phyloP scores from a whole-genome alignment of 345 rosid species.

The Syzygium aqueum region DNA sequence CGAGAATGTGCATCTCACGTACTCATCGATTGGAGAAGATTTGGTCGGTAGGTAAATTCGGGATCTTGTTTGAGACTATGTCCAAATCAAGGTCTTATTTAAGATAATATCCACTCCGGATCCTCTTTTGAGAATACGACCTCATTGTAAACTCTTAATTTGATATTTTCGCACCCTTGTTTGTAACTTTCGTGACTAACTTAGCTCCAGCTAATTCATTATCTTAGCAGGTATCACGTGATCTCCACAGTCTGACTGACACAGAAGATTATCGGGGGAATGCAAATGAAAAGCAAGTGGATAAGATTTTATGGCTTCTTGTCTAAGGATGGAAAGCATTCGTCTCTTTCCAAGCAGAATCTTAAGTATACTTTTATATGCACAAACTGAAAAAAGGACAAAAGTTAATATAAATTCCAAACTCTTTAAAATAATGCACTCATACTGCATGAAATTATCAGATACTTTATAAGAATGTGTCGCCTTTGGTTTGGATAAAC shows the following conservation, averaged over 20 bases:
- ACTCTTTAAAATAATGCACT: background rate
- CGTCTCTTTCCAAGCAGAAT: background rate
- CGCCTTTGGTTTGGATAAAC: background rate
- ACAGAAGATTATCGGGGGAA: background rate
- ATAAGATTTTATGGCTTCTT: background rate
- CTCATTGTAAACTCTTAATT: background rate
- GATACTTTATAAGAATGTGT: background rate
- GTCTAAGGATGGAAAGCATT: background rate
- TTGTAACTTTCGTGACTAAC: background rate
- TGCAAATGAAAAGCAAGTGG: background rate
- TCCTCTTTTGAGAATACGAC: fast-evolving
- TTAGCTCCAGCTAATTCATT: background rate
- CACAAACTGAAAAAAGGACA: background rate
- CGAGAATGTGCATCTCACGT: background rate
- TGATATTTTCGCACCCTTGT: background rate
- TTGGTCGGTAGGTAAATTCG: background rate
- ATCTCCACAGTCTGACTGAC: background rate
- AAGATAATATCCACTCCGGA: background rate
- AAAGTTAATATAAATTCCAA: background rate
- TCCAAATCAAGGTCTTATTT: background rate
- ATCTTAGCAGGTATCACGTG: background rate
- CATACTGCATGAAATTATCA: background rate
- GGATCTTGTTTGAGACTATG: background rate
- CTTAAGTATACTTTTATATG: background rate
- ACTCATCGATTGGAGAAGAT: background rate